A percentile compares a stretch with the other conserved stretches of the same genome.
Evolutionary conservation across 805 yeast genomes (phyloP).

Genomic region (Saccharomycopsis sp.): DNA sequence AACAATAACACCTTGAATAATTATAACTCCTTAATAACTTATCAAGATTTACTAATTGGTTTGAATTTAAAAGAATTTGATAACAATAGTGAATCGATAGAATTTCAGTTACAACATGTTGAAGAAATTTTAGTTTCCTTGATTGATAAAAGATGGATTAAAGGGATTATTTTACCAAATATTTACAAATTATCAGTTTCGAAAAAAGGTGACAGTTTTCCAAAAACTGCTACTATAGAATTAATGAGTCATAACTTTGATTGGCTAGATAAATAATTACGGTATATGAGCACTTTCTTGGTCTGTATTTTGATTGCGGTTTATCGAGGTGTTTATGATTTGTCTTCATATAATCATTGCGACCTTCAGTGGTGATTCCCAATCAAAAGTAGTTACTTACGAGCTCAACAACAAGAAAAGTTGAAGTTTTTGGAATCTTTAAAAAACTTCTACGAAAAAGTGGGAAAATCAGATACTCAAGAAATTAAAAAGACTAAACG

Average conservation of each 20-base stretch:
- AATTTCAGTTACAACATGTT: conserved; percentile 3
- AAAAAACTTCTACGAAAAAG: too few species aligned
- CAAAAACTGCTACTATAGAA: not conserved
- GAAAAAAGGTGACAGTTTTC: conserved; percentile 15
- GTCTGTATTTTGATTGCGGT: too few species aligned
- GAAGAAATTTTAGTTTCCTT: conserved; percentile 16
- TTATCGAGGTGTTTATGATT: too few species aligned
- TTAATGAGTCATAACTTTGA: conserved; percentile 3
- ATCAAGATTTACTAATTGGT: conserved; percentile 6
- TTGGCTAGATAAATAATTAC: conserved; percentile 15
- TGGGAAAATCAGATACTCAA: too few species aligned
- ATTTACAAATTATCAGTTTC: conserved; percentile 1
- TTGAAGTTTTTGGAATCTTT: too few species aligned
- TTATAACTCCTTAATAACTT: conserved; percentile 6
- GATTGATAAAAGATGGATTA: conserved; percentile 12
- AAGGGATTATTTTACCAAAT: conserved; percentile 15
- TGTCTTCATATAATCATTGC: too few species aligned
- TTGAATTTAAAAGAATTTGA: not conserved
- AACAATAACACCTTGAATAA: conserved; percentile 1
- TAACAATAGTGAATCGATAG: not conserved
- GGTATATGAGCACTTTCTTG: too few species aligned
- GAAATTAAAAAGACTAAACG: too few species aligned
- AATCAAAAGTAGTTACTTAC: too few species aligned
- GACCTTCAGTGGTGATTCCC: too few species aligned
- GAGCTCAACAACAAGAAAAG: too few species aligned